Evolutionary conservation across 306 rosid genomes (phyloP).

Genomic region (Crataegus laevigata): DNA sequence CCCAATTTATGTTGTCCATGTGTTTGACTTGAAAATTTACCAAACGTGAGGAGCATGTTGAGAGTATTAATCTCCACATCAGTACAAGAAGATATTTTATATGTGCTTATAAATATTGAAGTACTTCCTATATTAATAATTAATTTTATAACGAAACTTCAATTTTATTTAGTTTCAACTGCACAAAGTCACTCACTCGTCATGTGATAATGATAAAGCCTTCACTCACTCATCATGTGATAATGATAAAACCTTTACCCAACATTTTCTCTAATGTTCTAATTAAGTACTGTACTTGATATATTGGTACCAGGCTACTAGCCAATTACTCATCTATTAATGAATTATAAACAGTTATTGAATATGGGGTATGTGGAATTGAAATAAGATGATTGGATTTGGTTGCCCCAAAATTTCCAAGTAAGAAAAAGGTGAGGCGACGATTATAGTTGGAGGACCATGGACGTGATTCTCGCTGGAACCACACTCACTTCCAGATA

Average conservation of each 20-base stretch:
- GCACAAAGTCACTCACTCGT: background rate
- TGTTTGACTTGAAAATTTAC: background rate
- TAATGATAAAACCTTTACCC: background rate
- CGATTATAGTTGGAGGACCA: slow-evolving; percentile 30
- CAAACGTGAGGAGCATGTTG: too few relatives aligned
- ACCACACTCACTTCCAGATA: slow-evolving; percentile 28
- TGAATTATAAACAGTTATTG: background rate
- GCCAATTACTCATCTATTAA: background rate
- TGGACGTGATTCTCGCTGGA: slow-evolving; percentile 24
- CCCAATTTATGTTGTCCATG: too few relatives aligned
- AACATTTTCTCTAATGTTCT: background rate
- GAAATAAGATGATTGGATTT: slow-evolving; percentile 37
- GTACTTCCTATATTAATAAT: too few relatives aligned
- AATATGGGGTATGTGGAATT: slow-evolving; percentile 23
- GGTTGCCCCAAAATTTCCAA: slow-evolving; percentile 36
- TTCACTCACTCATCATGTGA: too few relatives aligned
- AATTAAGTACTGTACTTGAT: background rate
- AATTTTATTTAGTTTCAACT: too few relatives aligned
- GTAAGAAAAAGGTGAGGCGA: slow-evolving; percentile 17
- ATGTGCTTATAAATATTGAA: too few relatives aligned
- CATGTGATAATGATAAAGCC: background rate
- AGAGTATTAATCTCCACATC: too few relatives aligned
- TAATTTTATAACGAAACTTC: too few relatives aligned
- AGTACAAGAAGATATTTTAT: too few relatives aligned
- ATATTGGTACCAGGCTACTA: slow-evolving; percentile 12